Evolutionary conservation across 1,284 basidiomycete species (phyloP).

Genomic region (Ganoderma lingzhi): DNA sequence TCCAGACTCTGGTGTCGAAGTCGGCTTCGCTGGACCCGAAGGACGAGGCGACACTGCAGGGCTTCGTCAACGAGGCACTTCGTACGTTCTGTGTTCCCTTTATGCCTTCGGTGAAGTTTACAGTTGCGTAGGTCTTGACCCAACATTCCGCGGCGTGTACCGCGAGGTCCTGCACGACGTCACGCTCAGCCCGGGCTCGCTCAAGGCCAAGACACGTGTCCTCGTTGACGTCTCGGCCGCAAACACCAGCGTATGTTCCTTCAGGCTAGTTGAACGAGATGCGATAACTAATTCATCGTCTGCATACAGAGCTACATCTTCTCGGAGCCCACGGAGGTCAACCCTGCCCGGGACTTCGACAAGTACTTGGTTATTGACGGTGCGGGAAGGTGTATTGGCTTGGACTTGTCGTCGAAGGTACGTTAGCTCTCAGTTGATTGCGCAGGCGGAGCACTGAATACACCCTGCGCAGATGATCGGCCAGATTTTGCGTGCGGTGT

Average conservation of each 20-base stretch:
- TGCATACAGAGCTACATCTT: slow-evolving; percentile 40
- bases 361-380: slow-evolving; percentile 64
- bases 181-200: slow-evolving; percentile 48
- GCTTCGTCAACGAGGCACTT: slow-evolving; percentile 70
- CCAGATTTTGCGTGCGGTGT: slow-evolving; percentile 57
- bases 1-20: slow-evolving; percentile 40
- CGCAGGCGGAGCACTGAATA: neutral
- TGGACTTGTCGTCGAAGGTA: slow-evolving; percentile 62
- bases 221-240: slow-evolving; percentile 70
- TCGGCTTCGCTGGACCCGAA: slow-evolving; percentile 44
- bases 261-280: neutral
- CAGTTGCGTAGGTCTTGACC: slow-evolving; percentile 52
- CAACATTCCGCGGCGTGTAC: slow-evolving; percentile 55
- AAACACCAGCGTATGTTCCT: slow-evolving; percentile 55
- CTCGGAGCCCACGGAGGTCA: slow-evolving; percentile 54
- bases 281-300: neutral
- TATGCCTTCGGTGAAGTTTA: neutral
- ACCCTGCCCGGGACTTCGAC: slow-evolving; percentile 54
- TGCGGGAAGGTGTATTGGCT: slow-evolving; percentile 60
- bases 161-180: slow-evolving; percentile 57
- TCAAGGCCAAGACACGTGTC: slow-evolving; percentile 58
- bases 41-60: slow-evolving; percentile 50
- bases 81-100: slow-evolving; percentile 51
- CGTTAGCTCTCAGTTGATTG: slow-evolving; percentile 11
- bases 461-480: slow-evolving; percentile 47